These are phyloP conservation scores for Rhododendron ferrugineum DNA, from an alignment of 148 eudicot species.

Conservation along the genomic window DNA sequence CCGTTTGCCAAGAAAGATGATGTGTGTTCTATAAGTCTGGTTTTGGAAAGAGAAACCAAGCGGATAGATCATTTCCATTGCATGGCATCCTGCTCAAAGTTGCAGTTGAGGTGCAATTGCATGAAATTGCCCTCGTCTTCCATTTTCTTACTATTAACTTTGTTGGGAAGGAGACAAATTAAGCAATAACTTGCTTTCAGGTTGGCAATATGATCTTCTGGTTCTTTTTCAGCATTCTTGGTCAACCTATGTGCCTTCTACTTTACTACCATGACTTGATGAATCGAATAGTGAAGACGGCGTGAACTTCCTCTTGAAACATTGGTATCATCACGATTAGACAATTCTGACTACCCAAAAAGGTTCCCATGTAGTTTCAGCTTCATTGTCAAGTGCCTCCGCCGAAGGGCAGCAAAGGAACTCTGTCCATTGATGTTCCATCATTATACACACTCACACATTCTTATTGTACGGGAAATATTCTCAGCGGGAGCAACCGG, in stretches of 20 bases:
- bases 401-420: background rate
- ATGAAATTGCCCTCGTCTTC: background rate
- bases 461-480: background rate
- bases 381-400: background rate
- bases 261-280: conserved; percentile 92
- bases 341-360: background rate
- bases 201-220: conserved; percentile 96
- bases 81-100: background rate
- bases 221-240: conserved; percentile 87
- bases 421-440: background rate
- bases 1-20: too few species aligned
- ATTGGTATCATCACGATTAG: background rate
- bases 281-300: conserved; percentile 54
- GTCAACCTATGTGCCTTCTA: conserved; percentile 93
- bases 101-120: background rate
- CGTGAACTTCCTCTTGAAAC: background rate
- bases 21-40: background rate
- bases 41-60: background rate
- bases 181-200: conserved; percentile 24
- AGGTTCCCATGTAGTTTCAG: background rate
- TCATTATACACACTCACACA: background rate
- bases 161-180: background rate
- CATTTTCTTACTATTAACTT: background rate
- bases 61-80: background rate
- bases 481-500: background rate